Percentiles rank a stretch among this genome's conserved stretches.
phyloP scores from a whole-genome alignment of 495 filamentous ascomycete species.

The Penicillium cataractarum region DNA sequence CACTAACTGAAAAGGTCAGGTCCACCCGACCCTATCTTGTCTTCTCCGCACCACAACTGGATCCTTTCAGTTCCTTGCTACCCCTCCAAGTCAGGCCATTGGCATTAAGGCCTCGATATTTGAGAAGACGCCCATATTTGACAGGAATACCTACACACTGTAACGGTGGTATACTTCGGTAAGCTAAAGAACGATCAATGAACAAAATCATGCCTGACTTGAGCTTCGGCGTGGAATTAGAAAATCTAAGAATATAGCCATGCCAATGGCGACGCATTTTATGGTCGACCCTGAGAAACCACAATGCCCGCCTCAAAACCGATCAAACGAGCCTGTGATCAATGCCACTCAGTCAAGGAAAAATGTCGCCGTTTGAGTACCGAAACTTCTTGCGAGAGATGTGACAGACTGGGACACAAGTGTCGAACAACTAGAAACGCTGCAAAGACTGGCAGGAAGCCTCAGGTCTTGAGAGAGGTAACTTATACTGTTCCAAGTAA shows the following conservation, averaged over 20 bases:
- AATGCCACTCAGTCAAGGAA: constrained; percentile 21
- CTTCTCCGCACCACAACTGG: not conserved
- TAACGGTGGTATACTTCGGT: not conserved
- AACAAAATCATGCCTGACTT: not conserved
- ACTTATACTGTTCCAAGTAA: constrained; percentile 16
- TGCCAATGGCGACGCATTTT: not conserved
- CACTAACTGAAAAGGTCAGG: not conserved
- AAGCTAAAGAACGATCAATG: not conserved
- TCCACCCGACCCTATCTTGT: not conserved
- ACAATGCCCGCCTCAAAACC: not conserved
- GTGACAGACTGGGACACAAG: constrained; percentile 10
- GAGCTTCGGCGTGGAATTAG: not conserved
- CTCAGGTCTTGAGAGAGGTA: constrained; percentile 9
- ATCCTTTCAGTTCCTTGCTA: not conserved
- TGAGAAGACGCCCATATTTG: not conserved
- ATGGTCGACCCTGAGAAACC: not conserved
- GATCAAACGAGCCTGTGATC: constrained; percentile 20
- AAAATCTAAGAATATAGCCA: not conserved
- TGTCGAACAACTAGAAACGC: constrained; percentile 14
- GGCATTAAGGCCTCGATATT: not conserved
- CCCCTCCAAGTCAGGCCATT: not conserved
- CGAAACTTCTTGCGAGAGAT: constrained; percentile 21
- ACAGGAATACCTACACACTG: too few species aligned
- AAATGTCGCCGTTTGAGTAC: constrained; percentile 15
- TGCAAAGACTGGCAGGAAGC: constrained; percentile 17